Conservation (phyloP, 805 yeast species). For the Wickerhamomyces bovis region DNA sequence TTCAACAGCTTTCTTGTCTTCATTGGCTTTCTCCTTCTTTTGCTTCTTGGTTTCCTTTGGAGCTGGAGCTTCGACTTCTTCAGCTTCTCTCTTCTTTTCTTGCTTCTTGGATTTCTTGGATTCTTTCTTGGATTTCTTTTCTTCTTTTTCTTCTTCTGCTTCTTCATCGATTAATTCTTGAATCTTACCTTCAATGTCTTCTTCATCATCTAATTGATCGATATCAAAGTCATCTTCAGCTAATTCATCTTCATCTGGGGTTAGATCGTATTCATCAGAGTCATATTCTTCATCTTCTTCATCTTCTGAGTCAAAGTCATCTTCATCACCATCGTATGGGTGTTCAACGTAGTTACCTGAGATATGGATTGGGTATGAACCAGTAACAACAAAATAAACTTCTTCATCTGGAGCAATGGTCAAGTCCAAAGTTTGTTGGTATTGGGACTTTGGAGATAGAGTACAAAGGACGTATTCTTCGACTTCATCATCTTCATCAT, state of each 20-base stretch:
- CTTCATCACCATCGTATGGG: slow-evolving; percentile 74
- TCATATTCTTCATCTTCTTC: slow-evolving; percentile 38
- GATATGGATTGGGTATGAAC: slow-evolving; percentile 88
- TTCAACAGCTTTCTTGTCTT: slow-evolving; percentile 60
- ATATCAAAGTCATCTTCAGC: slow-evolving; percentile 34
- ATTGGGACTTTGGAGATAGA: slow-evolving; percentile 75
- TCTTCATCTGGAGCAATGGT: slow-evolving; percentile 92
- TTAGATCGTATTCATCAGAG: slow-evolving; percentile 53
- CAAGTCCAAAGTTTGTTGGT: slow-evolving; percentile 86
- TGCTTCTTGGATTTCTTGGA: slow-evolving; percentile 23
- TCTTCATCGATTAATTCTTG: slow-evolving; percentile 70
- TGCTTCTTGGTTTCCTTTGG: slow-evolving; percentile 26
- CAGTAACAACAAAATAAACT: slow-evolving; percentile 89
- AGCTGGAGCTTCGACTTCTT: slow-evolving; percentile 27
- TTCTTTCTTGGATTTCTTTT: slow-evolving; percentile 24
- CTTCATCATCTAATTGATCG: slow-evolving; percentile 48
- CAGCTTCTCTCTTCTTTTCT: slow-evolving; percentile 35
- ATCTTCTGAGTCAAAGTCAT: slow-evolving; percentile 36
- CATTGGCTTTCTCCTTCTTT: slow-evolving; percentile 19
- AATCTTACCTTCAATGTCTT: slow-evolving; percentile 66
- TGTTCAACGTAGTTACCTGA: slow-evolving; percentile 95
- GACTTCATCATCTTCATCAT: slow-evolving; percentile 65
- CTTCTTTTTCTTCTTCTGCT: slow-evolving; percentile 37
- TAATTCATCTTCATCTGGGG: slow-evolving; percentile 73
- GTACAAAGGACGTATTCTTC: slow-evolving; percentile 87